Evolutionary conservation across 2,329 filamentous ascomycete species (phyloP).

Genomic region (Cercospora sesami): DNA sequence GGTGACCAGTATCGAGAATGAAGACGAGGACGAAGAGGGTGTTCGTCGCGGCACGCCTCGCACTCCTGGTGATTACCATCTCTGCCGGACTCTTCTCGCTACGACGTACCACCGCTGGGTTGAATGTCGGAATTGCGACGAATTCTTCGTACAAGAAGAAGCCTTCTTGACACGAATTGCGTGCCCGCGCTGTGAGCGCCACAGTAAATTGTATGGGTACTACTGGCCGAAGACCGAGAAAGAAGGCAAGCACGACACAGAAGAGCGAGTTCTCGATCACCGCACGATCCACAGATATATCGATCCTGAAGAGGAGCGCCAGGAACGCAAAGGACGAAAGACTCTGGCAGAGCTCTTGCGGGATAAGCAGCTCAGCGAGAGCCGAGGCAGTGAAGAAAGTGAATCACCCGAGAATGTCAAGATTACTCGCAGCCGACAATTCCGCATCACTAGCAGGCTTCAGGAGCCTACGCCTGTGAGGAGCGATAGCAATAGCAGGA

Average conservation of each 20-base stretch:
- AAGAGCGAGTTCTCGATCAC: slow-evolving; percentile 74
- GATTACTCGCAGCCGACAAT: slow-evolving; percentile 16
- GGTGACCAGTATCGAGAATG: slow-evolving; percentile 34
- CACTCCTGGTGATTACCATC: slow-evolving; percentile 65
- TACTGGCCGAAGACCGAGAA: slow-evolving; percentile 94
- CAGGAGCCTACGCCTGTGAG: slow-evolving; percentile 19
- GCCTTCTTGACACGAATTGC: slow-evolving; percentile 82
- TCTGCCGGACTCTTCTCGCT: slow-evolving; percentile 72
- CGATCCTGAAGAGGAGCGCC: slow-evolving; percentile 49
- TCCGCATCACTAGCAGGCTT: slow-evolving; percentile 12
- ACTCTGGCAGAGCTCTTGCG: slow-evolving; percentile 34
- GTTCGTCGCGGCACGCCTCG: slow-evolving; percentile 41
- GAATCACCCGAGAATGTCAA: slow-evolving; percentile 9
- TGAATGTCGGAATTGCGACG: slow-evolving; percentile 79
- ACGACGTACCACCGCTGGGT: slow-evolving; percentile 82
- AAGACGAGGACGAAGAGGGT: slow-evolving; percentile 24
- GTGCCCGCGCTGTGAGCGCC: slow-evolving; percentile 90
- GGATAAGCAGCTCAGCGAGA: slow-evolving; percentile 32
- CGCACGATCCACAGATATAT: slow-evolving; percentile 85
- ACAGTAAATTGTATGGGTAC: slow-evolving; percentile 93
- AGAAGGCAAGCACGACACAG: slow-evolving; percentile 70
- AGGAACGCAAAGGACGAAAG: slow-evolving; percentile 39
- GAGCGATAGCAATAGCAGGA: slow-evolving; percentile 12
- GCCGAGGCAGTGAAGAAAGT: slow-evolving; percentile 27
- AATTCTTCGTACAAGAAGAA: slow-evolving; percentile 82